Base-by-base conservation (phyloP, 495 filamentous ascomycete genomes). In the Entonaema liquescens region DNA sequence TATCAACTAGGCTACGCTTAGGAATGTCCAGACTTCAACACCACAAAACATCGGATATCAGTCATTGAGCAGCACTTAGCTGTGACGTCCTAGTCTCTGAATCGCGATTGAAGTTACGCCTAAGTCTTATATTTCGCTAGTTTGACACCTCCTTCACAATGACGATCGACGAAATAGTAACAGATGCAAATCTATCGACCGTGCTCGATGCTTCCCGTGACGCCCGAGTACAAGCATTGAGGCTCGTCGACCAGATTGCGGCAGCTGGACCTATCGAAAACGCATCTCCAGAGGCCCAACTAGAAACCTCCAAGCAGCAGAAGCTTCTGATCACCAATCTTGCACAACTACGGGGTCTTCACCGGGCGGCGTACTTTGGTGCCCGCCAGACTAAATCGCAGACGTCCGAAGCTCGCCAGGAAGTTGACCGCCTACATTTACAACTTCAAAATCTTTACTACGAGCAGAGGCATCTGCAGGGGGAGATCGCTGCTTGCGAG, bases 401-500 rank as follows among this genome's bases (percentile, higher is more conserved):
- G 72, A 98, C 96, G 8, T 90, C 91, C 29, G 93, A 97, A 76
- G 91, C 90, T 31, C 89, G 95, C 25, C 90, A 93, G 76, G 94
- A 97, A 79, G 92, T 98, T 59, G 95, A 99, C 76, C 87, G 89
- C 58, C 84, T 98, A 64, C 94, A 98, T 81, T 86, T 99, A 19
- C 90, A 96, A 76, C 84, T 98, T 28, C 94, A 98, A 78, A 99
- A 99, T 77, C 84, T 99, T 25, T 95, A 96, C 79, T 99, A 99
- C 78, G 95, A 99, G 79, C 93, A 97, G 78, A 85, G 92, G 64
- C 92, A 97, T 80, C 82, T 99, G 65, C 87, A 89, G 50, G 92
- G 93, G 23, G 96, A 99, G 80, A 98, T 99, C 69, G 83, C 86
- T 2, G 94, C 92, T 31, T 98, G 96, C 80, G 92, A 95, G 75